phyloP scores from a whole-genome alignment of 768 basidiomycete genomes.

The Lanmaoa rubissima region DNA sequence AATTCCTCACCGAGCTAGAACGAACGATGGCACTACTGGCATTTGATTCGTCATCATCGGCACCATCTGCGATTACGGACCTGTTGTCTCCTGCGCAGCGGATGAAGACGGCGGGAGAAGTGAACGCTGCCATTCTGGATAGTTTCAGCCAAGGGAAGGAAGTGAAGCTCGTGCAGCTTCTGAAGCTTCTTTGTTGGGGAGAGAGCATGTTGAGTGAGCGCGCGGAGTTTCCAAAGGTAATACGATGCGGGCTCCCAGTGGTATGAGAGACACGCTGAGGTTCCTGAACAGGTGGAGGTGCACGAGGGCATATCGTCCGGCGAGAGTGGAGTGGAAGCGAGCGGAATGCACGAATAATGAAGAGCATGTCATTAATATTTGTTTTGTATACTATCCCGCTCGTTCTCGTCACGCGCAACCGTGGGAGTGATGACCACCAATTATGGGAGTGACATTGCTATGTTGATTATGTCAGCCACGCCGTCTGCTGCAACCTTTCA shows the following conservation, averaged over 20 bases:
- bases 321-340: conserved; percentile 15
- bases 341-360: conserved; percentile 25
- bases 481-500: conserved; percentile 23
- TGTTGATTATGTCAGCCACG: conserved; percentile 32
- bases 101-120: conserved; percentile 91
- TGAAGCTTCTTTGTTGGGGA: conserved; percentile 88
- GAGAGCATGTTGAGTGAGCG: conserved; percentile 75
- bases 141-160: conserved; percentile 90
- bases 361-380: neutral
- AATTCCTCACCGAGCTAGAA: conserved; percentile 90
- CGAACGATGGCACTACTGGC: conserved; percentile 92
- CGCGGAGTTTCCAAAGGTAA: conserved; percentile 79
- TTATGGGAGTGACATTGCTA: conserved; percentile 21
- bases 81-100: conserved; percentile 84
- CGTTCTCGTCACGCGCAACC: conserved; percentile 9
- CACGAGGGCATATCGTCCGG: conserved; percentile 22
- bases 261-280: conserved; percentile 27
- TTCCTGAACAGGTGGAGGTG: conserved; percentile 31
- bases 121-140: conserved; percentile 94
- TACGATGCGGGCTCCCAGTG: conserved; percentile 5
- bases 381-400: conserved; percentile 1
- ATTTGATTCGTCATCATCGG: conserved; percentile 59
- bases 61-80: conserved; percentile 66
- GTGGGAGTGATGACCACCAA: neutral
- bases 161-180: conserved; percentile 79